Base-by-base conservation (phyloP, 495 filamentous ascomycete genomes). In the Aspergillus sclerotioniger region DNA sequence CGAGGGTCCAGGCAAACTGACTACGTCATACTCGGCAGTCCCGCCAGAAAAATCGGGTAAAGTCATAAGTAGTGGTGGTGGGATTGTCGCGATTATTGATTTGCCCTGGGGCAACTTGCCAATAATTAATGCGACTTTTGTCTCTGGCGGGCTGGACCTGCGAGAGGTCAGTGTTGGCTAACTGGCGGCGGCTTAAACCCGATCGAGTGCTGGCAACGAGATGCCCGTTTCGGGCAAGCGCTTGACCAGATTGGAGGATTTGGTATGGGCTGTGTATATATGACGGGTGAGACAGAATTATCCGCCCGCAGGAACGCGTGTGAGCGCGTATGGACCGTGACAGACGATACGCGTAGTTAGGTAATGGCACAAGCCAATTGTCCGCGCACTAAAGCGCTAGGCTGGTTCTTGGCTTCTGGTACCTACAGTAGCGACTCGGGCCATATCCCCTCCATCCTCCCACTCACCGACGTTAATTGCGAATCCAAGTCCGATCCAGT, bases 381-480 rank as follows among this genome's bases (percentile, higher is more conserved):
- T 54, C 53, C 51, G 57, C 43, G 25, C 25, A 25, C 25, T 25
- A 25, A n/a, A 35, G 52, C 47, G 52, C 47, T 56, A 35, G 15
- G 43, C 41, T 43, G 12, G 33, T 19, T 59, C 56, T 62, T 62
- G 60, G 60, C 60, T 58, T 55, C 41, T 54, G 39, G 61, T 63
- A 63, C 61, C 57, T 63, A 63, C 61, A 63, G 61, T 60, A 63
- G 61, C 60, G 45, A 53, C 28, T n/a, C 52, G 31, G 25, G 31
- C 25, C 17, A 45, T 25, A 31, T 15, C 31, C 47, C 20, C 12
- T 1, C 43, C 43, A 21, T 21, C 44, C n/a, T 45, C 41, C 41
- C 21, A 28, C 46, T 50, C 47, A 50, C 47, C 47, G 47, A 31
- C 47, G 47, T 50, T 50, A 50, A 50, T 50, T 50, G 47, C 15